phyloP scores from a whole-genome alignment of 1,139 yeast genomes.

The Nakaseomyces nivariensis region DNA sequence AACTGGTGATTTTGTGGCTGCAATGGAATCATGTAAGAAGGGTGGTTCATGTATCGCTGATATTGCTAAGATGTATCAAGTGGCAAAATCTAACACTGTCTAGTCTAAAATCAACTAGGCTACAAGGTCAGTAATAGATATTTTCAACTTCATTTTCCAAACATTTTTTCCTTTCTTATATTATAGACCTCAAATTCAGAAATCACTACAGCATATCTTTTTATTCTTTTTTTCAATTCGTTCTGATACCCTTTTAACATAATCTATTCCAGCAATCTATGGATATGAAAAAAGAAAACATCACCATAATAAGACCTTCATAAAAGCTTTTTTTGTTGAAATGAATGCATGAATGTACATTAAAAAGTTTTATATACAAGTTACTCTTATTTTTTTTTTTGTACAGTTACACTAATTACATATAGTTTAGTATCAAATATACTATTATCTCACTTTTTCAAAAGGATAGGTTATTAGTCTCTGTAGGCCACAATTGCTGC shows the following conservation, averaged over 20 bases:
- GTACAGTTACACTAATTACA: not conserved
- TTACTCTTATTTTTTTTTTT: not conserved
- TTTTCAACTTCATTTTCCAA: too few species aligned
- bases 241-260: too few species aligned
- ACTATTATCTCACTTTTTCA: not conserved
- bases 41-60: conserved; percentile 43
- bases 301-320: not conserved
- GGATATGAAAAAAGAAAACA: not conserved
- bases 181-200: not conserved
- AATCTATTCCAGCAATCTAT: too few species aligned
- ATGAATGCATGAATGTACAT: not conserved
- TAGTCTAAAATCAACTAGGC: not conserved
- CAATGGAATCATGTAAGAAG: conserved; percentile 46
- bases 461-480: conserved; percentile 1
- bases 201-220: not conserved
- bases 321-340: not conserved
- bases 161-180: not conserved
- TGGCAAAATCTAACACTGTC: not conserved
- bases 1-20: conserved; percentile 52
- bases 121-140: too few species aligned
- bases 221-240: not conserved
- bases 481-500: conserved; percentile 57
- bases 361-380: not conserved
- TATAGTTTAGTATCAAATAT: not conserved
- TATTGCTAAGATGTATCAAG: conserved; percentile 19